Conservation (phyloP, 2,329 filamentous ascomycete species). For the Trichoderma sp. region DNA sequence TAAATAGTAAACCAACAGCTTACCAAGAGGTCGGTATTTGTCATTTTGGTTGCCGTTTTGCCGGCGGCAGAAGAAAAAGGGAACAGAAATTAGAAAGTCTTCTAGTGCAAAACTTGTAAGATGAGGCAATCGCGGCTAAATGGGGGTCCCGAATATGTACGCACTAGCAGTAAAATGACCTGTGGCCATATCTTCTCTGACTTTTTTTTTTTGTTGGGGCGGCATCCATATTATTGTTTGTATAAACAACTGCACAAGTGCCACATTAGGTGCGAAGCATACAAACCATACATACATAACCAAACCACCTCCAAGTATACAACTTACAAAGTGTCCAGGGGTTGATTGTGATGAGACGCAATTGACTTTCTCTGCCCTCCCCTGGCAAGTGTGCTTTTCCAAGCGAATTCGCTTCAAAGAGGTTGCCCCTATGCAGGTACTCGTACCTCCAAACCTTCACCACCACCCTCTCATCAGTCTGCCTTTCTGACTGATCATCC, state of each 20-base stretch:
- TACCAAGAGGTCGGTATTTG: background rate
- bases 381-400: background rate
- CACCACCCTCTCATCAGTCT: background rate
- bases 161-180: background rate
- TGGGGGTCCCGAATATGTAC: background rate
- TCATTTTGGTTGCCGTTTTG: background rate
- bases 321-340: background rate
- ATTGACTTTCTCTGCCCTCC: background rate
- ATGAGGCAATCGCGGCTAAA: slow-evolving; percentile 13
- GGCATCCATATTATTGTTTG: background rate
- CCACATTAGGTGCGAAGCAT: background rate
- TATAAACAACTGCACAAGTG: background rate
- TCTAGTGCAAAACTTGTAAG: background rate
- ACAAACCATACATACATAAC: background rate
- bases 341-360: background rate
- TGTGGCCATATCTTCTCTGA: background rate
- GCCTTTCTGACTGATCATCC: slow-evolving; percentile 2
- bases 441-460: slow-evolving; percentile 2
- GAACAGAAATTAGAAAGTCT: background rate
- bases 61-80: background rate
- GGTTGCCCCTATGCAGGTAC: slow-evolving; percentile 15
- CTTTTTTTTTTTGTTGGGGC: background rate
- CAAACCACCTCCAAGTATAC: background rate
- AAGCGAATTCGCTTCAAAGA: background rate
- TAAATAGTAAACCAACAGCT: background rate